phyloP scores from a whole-genome alignment of 805 yeast genomes.

The Scheffersomyces spartinae region DNA sequence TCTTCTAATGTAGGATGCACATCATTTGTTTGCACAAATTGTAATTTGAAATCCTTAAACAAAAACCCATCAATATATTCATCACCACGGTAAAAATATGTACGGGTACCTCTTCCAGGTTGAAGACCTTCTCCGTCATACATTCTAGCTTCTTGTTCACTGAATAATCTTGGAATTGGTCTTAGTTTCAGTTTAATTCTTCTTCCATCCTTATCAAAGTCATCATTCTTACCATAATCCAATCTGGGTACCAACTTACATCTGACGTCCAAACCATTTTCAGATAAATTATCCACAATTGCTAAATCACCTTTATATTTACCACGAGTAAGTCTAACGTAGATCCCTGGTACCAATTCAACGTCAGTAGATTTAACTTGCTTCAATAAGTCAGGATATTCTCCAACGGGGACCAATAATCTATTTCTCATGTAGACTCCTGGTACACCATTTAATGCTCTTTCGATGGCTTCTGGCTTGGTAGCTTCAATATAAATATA shows the following conservation, averaged over 20 bases:
- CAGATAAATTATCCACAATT: slow-evolving; percentile 83
- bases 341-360: slow-evolving; percentile 82
- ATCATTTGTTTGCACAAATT: slow-evolving; percentile 58
- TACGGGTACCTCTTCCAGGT: slow-evolving; percentile 48
- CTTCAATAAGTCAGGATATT: slow-evolving; percentile 84
- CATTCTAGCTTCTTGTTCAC: slow-evolving; percentile 79
- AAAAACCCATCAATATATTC: slow-evolving; percentile 86
- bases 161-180: slow-evolving; percentile 80
- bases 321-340: slow-evolving; percentile 85
- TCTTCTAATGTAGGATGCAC: slow-evolving; percentile 87
- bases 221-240: slow-evolving; percentile 69
- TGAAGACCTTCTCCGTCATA: slow-evolving; percentile 67
- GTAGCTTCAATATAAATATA: slow-evolving; percentile 92
- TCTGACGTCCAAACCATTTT: slow-evolving; percentile 91
- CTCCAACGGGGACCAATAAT: slow-evolving; percentile 87
- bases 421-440: slow-evolving; percentile 67
- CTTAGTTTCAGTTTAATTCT: slow-evolving; percentile 47
- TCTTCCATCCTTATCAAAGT: slow-evolving; percentile 35
- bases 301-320: slow-evolving; percentile 90
- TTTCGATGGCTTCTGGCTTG: slow-evolving; percentile 82
- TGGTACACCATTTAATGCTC: slow-evolving; percentile 81
- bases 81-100: slow-evolving; percentile 70
- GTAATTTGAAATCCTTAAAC: slow-evolving; percentile 75
- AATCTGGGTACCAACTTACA: slow-evolving; percentile 87
- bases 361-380: slow-evolving; percentile 84